Evolutionary conservation across 306 rosid genomes (phyloP).

Genomic region (Cucumis hystrix): DNA sequence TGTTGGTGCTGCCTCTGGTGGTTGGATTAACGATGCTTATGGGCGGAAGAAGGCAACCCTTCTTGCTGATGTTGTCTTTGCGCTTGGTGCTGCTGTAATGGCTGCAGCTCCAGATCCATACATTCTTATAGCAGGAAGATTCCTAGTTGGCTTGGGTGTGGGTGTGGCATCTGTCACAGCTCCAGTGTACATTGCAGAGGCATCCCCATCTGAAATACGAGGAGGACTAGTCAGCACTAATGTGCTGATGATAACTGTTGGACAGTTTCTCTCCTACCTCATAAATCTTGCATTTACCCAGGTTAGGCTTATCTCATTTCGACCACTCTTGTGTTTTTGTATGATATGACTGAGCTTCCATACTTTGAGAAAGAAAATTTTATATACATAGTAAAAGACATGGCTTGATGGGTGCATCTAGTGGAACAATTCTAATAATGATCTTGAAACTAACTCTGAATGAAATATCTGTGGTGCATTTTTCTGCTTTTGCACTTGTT

Average conservation of each 20-base stretch:
- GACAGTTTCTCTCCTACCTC: constrained; percentile 70
- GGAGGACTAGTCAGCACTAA: constrained; percentile 70
- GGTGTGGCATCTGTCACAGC: constrained; percentile 83
- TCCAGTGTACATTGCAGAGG: constrained; percentile 84
- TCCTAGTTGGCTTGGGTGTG: constrained; percentile 60
- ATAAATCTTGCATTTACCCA: constrained; percentile 60
- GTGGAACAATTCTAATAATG: neutral
- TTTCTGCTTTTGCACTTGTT: neutral
- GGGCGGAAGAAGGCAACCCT: constrained; percentile 77
- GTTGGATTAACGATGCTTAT: constrained; percentile 67
- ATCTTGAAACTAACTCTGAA: neutral
- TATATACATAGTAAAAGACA: neutral
- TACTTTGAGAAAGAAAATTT: neutral
- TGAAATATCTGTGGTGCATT: neutral
- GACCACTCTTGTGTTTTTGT: neutral
- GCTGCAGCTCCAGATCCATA: constrained; percentile 60
- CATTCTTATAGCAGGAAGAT: constrained; percentile 62
- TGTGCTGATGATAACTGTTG: constrained; percentile 72
- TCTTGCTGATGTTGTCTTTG: constrained; percentile 53
- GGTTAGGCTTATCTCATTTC: constrained; percentile 33
- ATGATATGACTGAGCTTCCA: neutral
- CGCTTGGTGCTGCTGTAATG: constrained; percentile 53
- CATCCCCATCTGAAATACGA: constrained; percentile 85
- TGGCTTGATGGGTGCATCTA: neutral
- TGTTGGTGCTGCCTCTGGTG: constrained; percentile 70